A percentile compares a stretch with the other conserved stretches of the same genome.
These are phyloP conservation scores for Epipyxis sp. DNA, from an alignment of 108 stramenopile species.

Conservation along the genomic window DNA sequence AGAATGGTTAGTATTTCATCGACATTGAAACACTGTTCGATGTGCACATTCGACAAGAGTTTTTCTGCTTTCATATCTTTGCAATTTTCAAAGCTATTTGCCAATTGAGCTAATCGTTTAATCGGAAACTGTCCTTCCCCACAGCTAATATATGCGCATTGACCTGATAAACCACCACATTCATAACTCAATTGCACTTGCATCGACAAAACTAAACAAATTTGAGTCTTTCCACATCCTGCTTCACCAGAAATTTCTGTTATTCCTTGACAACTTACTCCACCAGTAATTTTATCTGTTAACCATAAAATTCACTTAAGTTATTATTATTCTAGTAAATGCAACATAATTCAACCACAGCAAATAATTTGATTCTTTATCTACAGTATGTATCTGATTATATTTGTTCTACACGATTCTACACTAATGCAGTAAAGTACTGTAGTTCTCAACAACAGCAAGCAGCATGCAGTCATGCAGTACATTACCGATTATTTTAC, in stretches of 20 bases:
- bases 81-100: neutral
- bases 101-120: neutral
- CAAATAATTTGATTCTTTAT: no score
- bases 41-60: neutral
- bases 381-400: no score
- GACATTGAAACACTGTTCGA: neutral
- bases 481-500: no score
- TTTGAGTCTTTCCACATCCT: constrained; percentile 11
- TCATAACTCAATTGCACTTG: neutral
- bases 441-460: no score
- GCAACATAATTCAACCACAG: no score
- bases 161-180: neutral
- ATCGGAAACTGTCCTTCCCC: constrained; percentile 14
- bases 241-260: constrained; percentile 3
- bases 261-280: no score
- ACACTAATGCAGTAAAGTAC: no score
- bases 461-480: no score
- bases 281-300: no score
- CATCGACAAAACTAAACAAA: neutral
- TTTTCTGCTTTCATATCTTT: neutral
- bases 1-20: neutral
- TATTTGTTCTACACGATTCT: no score
- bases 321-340: no score
- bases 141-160: neutral
- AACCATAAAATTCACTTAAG: no score